Evolutionary conservation across 208 protist species (phyloP), one percentile per base, ranked within the genome.

Genomic region (Leishmania amazonensis): DNA sequence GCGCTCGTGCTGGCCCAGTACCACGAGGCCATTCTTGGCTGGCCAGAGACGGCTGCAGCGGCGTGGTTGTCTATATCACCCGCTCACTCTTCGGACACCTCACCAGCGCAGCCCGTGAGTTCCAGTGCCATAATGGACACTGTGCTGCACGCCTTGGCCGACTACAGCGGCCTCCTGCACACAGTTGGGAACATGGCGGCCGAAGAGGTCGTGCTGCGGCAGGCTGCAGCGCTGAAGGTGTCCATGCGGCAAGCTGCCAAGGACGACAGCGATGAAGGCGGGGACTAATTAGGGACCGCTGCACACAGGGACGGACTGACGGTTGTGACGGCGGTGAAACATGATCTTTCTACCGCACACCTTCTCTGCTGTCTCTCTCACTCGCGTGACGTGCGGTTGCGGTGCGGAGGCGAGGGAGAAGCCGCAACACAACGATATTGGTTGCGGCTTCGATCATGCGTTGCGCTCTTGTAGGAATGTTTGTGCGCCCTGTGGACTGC

Each of bases 151-250:
- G 83, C 81, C 24, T 71, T 97, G 42, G 80, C 81, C 3, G 89
- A 95, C 65, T 97, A 93, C 81, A 85, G 74, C 75, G 85, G 83
- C 57, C 45, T 95, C n/a, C 79, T 97, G 75, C 83, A 86, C 62
- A 91, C 90, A 49, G 85, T 94, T 57, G 91, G 91, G 28, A 94
- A 95, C 79, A 5, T 78, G 4, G 53, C 83, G 0, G 87, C 85
- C 45, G 92, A 92, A 54, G 65, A 75, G 19, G 57, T 81, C 8
- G 88, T 94, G 15, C 53, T 93, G 76, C 85, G 81, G 64, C 68
- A 86, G 8, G 85, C 94, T 53, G 86, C 87, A 9, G 79, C 76
- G 17, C 83, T 95, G 53, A 94, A 93, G 60, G 79, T 79, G 40
- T 49, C 75, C 19, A 75, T 78, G 35, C 84, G 78, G 77, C 67